Evolutionary conservation across 345 rosid species (phyloP).

Genomic region (Salix koriyanagi): DNA sequence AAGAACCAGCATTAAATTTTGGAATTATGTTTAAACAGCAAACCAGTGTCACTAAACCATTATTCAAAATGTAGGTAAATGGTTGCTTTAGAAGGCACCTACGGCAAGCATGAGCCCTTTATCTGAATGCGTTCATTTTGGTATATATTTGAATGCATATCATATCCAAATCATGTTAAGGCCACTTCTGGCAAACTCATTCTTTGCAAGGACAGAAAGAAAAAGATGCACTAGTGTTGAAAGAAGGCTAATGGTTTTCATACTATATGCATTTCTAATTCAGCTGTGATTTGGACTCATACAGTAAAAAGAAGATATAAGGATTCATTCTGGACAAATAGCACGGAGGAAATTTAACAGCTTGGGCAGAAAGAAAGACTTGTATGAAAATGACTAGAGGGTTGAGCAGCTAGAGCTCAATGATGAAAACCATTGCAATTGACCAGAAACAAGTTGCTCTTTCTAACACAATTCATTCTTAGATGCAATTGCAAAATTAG

Average conservation of each 20-base stretch:
- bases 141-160: background rate
- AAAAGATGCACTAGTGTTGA: background rate
- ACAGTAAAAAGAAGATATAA: background rate
- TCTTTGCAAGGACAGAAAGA: background rate
- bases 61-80: background rate
- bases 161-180: background rate
- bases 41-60: background rate
- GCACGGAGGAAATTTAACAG: background rate
- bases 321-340: background rate
- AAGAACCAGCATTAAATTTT: too few species aligned
- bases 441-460: background rate
- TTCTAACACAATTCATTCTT: background rate
- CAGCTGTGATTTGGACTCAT: background rate
- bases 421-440: background rate
- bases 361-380: background rate
- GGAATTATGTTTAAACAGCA: too few species aligned
- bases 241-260: background rate
- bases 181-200: background rate
- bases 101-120: background rate
- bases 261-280: background rate
- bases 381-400: too few species aligned
- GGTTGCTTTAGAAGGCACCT: background rate
- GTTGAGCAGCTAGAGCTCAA: too few species aligned
- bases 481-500: background rate
- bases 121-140: background rate